Evolutionary conservation across 192 early-diverging fungal genomes (phyloP).

Genomic region (Coemansia sp.): DNA sequence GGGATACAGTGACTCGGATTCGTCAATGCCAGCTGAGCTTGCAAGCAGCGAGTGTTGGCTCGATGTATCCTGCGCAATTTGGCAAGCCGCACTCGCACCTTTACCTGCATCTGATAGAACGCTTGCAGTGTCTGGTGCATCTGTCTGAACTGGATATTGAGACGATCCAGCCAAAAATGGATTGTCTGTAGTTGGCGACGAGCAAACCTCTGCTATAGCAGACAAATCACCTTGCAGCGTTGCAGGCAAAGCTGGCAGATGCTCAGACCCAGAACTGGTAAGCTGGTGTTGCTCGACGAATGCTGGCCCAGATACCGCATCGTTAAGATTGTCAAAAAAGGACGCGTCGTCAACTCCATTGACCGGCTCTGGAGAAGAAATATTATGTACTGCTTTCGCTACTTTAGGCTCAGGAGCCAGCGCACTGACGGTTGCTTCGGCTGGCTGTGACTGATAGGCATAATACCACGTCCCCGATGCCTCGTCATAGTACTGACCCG

Average conservation of each 20-base stretch:
- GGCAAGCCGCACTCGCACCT: background rate
- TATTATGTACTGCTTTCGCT: background rate
- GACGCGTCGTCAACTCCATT: conserved; percentile 23
- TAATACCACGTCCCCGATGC: conserved; percentile 47
- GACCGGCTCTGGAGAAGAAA: background rate
- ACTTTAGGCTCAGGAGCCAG: background rate
- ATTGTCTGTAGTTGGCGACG: background rate
- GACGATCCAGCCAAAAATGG: background rate
- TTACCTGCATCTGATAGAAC: background rate
- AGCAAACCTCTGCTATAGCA: background rate
- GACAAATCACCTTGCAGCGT: background rate
- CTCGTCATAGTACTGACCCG: conserved; percentile 51
- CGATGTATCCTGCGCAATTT: background rate
- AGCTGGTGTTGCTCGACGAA: background rate
- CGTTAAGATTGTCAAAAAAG: conserved; percentile 44
- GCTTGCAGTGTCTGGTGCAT: background rate
- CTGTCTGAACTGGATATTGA: background rate
- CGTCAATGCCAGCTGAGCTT: background rate
- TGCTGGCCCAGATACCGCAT: background rate
- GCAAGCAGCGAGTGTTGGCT: background rate
- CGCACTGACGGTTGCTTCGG: background rate
- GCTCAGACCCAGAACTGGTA: background rate
- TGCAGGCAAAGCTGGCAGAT: background rate
- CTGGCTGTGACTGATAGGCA: conserved; percentile 17
- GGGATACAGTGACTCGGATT: background rate